Base-by-base conservation (phyloP, 164 flowering plant genomes). In the Umbilicus rupestris region DNA sequence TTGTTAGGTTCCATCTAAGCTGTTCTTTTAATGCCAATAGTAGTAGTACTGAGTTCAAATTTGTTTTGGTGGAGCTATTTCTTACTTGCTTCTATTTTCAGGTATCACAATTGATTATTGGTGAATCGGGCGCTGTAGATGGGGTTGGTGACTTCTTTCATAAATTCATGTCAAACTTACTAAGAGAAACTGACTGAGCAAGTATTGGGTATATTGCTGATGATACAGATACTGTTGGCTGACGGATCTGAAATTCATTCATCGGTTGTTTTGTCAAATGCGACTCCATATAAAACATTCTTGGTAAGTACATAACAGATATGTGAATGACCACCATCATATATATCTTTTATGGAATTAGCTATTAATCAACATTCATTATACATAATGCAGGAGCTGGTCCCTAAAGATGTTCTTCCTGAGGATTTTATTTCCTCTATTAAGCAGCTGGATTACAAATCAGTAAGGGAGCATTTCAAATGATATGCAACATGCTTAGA, bases 271-370 rank as follows among this genome's bases (percentile, higher is more conserved):
- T 71, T 95, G 73, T 91, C 99, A 47, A 95, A 95, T 81, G 92
- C 96, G 37, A 95, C 99, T 19, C 90, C 99, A 47, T 82, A 88
- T 67, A 82, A 69, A 68, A 95, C 99, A 59, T 95, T 95, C 77
- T 75, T 84, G 96, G 98, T 90, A 82, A 78, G 3, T 24, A 0
- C 44, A 22, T 19, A 55, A 28, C 10, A 55, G 33, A 26, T 33
- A 3, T 28, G 33, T 28, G 7, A 26, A 55, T 55, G 60, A 14
- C 19, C 33, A 31, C 17, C 33, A 44, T 63, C 59, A 39, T 16
- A 24, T 24, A 39, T 67, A 52, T 14, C 57, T 8, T 67, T 19
- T 66, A 37, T 41, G 63, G 12, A 49, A 19, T n/a, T 63, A 22
- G 15, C 4, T 39, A 59, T 42, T 16, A 47, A 39, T 16, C 42